phyloP scores from a whole-genome alignment of 2,329 filamentous ascomycete genomes.

The Ciborinia camelliae region DNA sequence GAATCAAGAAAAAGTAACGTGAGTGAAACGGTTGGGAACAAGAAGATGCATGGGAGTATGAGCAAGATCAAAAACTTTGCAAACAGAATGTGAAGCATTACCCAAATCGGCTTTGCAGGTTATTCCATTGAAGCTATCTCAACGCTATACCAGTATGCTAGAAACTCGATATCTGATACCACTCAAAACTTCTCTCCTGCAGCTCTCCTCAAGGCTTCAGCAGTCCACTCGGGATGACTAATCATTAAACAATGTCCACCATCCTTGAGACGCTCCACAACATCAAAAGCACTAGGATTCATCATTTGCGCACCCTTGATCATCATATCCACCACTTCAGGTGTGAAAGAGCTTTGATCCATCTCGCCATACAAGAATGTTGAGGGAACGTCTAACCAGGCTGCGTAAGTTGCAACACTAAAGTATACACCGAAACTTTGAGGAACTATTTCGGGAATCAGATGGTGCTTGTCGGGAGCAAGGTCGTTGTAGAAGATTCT shows the following conservation, averaged over 20 bases:
- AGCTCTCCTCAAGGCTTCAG: slow-evolving; percentile 18
- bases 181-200: slow-evolving; percentile 19
- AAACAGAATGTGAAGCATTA: background rate
- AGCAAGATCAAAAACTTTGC: too few relatives aligned
- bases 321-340: slow-evolving; percentile 16
- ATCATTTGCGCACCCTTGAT: slow-evolving; percentile 9
- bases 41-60: too few relatives aligned
- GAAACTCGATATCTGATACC: background rate
- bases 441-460: slow-evolving; percentile 39
- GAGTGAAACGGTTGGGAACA: too few relatives aligned
- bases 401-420: slow-evolving; percentile 25
- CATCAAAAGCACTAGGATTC: slow-evolving; percentile 21
- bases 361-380: slow-evolving; percentile 16
- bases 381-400: slow-evolving; percentile 22
- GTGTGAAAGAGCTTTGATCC: slow-evolving; percentile 11
- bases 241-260: slow-evolving; percentile 22
- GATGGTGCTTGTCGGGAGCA: slow-evolving; percentile 38
- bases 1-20: too few relatives aligned
- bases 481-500: slow-evolving; percentile 45
- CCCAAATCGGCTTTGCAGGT: background rate
- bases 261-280: slow-evolving; percentile 18
- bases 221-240: slow-evolving; percentile 19
- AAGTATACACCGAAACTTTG: slow-evolving; percentile 39
- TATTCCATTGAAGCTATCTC: too few relatives aligned
- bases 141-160: background rate